Evolutionary conservation across 2,329 filamentous ascomycete genomes (phyloP).

Genomic region (Trichoderma arundinaceum): DNA sequence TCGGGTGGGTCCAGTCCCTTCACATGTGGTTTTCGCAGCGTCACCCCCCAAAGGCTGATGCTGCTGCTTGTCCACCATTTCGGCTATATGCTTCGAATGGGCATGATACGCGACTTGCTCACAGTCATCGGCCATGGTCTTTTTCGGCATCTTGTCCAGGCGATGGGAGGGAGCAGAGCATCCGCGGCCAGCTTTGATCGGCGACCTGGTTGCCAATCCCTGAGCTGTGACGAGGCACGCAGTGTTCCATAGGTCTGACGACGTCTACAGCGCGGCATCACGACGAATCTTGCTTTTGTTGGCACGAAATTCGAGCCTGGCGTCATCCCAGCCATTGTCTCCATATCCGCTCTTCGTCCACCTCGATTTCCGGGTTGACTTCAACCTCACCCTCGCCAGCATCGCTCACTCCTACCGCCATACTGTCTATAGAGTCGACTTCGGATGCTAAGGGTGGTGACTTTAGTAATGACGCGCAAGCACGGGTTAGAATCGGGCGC

Average conservation of each 20-base stretch:
- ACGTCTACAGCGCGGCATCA: background rate
- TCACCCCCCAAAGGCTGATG: slow-evolving; percentile 15
- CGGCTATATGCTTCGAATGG: slow-evolving; percentile 29
- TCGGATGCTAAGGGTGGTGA: background rate
- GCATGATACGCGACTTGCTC: slow-evolving; percentile 9
- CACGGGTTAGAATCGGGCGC: background rate
- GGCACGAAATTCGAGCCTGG: background rate
- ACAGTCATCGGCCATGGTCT: background rate
- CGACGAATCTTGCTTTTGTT: no score
- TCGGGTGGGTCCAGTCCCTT: slow-evolving; percentile 15
- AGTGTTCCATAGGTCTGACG: background rate
- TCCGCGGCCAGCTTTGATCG: background rate
- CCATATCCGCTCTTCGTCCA: slow-evolving; percentile 3
- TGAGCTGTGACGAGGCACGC: slow-evolving; percentile 1
- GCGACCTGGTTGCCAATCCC: slow-evolving; percentile 5
- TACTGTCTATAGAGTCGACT: background rate
- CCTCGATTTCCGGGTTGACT: background rate
- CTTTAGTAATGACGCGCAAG: background rate
- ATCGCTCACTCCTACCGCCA: background rate
- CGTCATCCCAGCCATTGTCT: slow-evolving; percentile 6
- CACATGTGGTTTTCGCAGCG: background rate
- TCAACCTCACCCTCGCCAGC: background rate
- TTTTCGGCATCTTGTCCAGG: slow-evolving; percentile 2
- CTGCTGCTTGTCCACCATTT: slow-evolving; percentile 7
- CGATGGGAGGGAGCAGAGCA: background rate